Evolutionary conservation across 108 stramenopile species (phyloP), one percentile per base, ranked within the genome.

Genomic region (Chaetoceros muelleri): DNA sequence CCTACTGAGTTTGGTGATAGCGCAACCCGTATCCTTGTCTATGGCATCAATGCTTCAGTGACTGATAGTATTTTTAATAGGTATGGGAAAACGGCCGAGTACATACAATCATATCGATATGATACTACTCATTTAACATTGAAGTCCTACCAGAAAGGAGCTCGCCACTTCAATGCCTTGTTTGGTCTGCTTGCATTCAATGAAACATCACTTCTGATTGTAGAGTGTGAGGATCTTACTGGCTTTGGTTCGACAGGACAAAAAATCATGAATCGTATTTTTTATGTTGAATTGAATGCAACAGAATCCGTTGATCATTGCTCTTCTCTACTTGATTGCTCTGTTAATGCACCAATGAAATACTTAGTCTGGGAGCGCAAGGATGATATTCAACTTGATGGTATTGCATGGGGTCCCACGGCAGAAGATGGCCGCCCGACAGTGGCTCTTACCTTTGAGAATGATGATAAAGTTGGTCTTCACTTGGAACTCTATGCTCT

Each of bases 261-360:
- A 28, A 48, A 48, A n/a, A 49, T 60, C 21, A 47, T 60, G 45
- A 48, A 60, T 29, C 58, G 58, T 29, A 60, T 60, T 17, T 60
- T 47, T 60, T 26, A 60, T 27, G 27, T 49, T 17, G 58, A 28
- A 1, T 8, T 60, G 17, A 28, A 60, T 28, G 26, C 22, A 20
- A 46, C 25, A 22, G 46, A 25, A 30, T 28, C 48, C 22, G 58
- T 60, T 19, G 58, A 60, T 60, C 48, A 49, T n/a, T 60, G 58
- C 28, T 1, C 24, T 23, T 29, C 27, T 26, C 48, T 60, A 0
- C 3, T 29, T 22, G 2, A 49, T 48, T 60, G 58, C 30, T 20
- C 45, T 19, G 47, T 60, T 29, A 48, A 28, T 22, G 58, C 58
- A 1, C 58, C 58, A 30, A 20, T 2, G 10, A 60, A 60, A 28